These are phyloP conservation scores for Claviceps arundinis DNA, from an alignment of 2,329 filamentous ascomycete genomes.

Conservation along the genomic window DNA sequence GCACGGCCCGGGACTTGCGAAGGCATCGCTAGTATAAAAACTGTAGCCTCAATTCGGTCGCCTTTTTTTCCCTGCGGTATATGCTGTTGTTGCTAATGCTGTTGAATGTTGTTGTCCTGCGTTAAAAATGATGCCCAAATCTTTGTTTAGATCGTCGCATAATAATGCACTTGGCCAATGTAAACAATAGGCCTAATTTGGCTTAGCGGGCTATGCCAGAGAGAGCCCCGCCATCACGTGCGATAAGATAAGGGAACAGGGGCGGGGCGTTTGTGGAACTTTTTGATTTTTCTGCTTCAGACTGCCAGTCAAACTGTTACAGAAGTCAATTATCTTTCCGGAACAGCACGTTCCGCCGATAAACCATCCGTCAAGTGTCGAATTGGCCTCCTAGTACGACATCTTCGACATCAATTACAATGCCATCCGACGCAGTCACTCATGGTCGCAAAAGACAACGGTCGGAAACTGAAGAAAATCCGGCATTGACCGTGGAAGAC, in stretches of 20 bases:
- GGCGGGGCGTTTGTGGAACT: background rate
- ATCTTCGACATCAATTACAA: background rate
- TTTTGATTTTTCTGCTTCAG: background rate
- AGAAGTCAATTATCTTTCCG: background rate
- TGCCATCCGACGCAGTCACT: background rate
- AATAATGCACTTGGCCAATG: constrained; percentile 7
- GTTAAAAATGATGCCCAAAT: background rate
- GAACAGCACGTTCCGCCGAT: background rate
- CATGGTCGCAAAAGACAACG: constrained; percentile 24
- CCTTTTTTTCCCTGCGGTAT: background rate
- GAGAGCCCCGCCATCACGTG: constrained; percentile 18
- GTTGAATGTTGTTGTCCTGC: background rate
- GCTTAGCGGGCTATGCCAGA: constrained; percentile 13
- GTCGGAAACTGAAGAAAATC: constrained; percentile 19
- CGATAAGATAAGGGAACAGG: constrained; percentile 15
- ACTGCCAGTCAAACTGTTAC: background rate
- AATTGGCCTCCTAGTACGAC: background rate
- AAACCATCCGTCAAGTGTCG: background rate
- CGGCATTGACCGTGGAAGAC: constrained; percentile 17
- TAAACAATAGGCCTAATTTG: constrained; percentile 21
- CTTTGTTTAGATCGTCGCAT: constrained; percentile 19
- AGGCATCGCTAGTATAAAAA: constrained; percentile 28
- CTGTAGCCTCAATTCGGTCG: background rate
- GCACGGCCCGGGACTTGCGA: constrained; percentile 33
- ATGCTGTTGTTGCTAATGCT: background rate